Evolutionary conservation across 2,329 filamentous ascomycete genomes (phyloP).

Genomic region (Monascus ruber): DNA sequence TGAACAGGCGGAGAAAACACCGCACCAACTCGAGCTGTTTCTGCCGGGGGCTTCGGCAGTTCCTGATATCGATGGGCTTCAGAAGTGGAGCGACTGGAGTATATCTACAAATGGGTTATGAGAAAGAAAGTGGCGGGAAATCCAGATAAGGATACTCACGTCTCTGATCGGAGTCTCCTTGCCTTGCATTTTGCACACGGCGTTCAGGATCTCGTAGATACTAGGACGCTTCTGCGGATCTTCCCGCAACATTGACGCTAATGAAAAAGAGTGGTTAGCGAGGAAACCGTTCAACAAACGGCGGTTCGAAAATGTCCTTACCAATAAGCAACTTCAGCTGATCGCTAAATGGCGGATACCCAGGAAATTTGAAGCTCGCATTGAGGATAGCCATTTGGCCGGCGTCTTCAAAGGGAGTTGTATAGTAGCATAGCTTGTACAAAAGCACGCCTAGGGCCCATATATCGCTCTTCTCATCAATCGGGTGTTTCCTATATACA

Average conservation of each 20-base stretch:
- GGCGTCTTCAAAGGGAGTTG: constrained; percentile 94
- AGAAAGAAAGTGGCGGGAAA: constrained; percentile 2
- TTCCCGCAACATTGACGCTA: constrained; percentile 83
- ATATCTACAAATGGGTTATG: constrained; percentile 46
- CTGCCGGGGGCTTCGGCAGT: constrained; percentile 45
- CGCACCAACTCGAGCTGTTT: constrained; percentile 59
- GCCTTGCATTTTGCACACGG: constrained; percentile 81
- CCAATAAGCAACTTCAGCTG: constrained; percentile 81
- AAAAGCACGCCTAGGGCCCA: constrained; percentile 91
- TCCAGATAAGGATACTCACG: constrained; percentile 41
- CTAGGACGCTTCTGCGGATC: constrained; percentile 70
- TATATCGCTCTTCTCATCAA: constrained; percentile 97
- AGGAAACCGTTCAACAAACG: constrained; percentile 10
- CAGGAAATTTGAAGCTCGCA: constrained; percentile 83
- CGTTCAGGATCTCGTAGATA: constrained; percentile 83
- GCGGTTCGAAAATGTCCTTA: constrained; percentile 31
- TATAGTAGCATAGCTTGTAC: constrained; percentile 99
- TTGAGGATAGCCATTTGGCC: constrained; percentile 96
- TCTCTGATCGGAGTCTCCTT: constrained; percentile 79
- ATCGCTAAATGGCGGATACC: constrained; percentile 80
- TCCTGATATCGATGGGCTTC: constrained; percentile 52
- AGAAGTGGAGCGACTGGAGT: constrained; percentile 51
- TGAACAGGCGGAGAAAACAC: constrained; percentile 67
- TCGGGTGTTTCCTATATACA: constrained; percentile 89
- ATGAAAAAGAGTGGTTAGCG: neutral